Base-by-base conservation (phyloP, 2,329 filamentous ascomycete species). In the Pseudocercospora macadamiae region DNA sequence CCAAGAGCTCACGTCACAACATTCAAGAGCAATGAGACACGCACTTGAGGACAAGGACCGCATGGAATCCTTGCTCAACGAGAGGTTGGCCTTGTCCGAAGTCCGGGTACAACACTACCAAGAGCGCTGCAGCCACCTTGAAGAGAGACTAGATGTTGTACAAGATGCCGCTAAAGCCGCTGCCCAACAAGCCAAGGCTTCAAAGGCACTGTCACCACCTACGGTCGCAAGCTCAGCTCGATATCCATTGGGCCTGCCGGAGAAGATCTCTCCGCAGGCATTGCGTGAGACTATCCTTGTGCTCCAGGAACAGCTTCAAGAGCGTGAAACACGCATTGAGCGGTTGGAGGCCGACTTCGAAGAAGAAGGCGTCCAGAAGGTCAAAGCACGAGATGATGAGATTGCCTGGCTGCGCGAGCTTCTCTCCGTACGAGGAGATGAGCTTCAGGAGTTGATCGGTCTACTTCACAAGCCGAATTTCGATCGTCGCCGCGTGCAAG, bases 211-310 rank as follows among this genome's bases (percentile, higher is more conserved):
- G 6, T 32, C 63, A 12, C 56, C 64, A 3, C 77, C 74, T 66
- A 73, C 76, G n/a, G 32, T 51, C 3, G 55, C 57, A 5, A 48
- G 45, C 8, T 55, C 61, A n/a, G 23, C 54, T 10, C 25, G 47
- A 19, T 30, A 23, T n/a, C 9, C 47, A 8, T 10, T 26, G 5
- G 76, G 78, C 37, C 71, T 87, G 3, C 89, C 91, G 0, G 91
- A 95, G 73, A 96, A 89, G 80, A 91, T 97, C 58, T 97, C 93
- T 2, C 91, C 93, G 0, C 93, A 97, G 75, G 95, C 95, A 5
- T 84, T 99, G 28, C 89, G 95, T 26, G 95, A 99, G 76, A 96
- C 93, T 0, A 97, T 99, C 71, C 87, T 96, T 76, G 95, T 97
- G 16, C 82, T 99, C 23, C 95, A 99, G 76, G 93, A 97, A 74